A percentile compares a stretch with the other conserved stretches of the same genome.
Evolutionary conservation across 208 protist genomes (phyloP).

Genomic region (Acanthamoeba rhysodes): DNA sequence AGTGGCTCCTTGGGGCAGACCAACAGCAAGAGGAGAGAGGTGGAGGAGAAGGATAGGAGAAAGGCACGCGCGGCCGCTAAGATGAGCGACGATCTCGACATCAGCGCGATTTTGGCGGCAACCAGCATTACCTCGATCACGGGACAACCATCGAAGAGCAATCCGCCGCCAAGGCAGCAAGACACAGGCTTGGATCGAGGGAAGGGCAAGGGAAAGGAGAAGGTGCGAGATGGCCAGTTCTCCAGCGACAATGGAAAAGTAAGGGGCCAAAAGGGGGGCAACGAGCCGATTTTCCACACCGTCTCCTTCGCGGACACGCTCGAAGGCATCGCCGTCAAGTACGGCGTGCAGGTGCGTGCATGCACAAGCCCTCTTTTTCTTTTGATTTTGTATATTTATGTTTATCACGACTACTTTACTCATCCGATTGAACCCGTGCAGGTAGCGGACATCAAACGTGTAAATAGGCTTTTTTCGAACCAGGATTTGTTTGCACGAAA

Average conservation of each 20-base stretch:
- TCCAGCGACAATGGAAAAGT: neutral
- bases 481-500: constrained; percentile 63
- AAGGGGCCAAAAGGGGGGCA: neutral
- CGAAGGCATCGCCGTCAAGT: constrained; percentile 70
- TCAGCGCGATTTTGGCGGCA: constrained; percentile 35
- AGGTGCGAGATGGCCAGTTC: neutral
- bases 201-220: constrained; percentile 49
- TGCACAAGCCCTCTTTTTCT: neutral
- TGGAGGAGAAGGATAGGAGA: neutral
- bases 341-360: constrained; percentile 39
- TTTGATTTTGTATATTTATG: neutral
- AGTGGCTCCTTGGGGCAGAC: neutral
- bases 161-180: neutral
- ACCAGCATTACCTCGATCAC: constrained; percentile 70
- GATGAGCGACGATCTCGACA: constrained; percentile 59
- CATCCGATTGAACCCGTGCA: neutral
- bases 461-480: constrained; percentile 66
- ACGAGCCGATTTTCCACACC: constrained; percentile 46
- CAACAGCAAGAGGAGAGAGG: neutral
- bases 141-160: neutral
- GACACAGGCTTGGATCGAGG: neutral
- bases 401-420: neutral
- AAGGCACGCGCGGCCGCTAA: constrained; percentile 1
- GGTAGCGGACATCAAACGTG: constrained; percentile 69
- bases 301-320: constrained; percentile 21